phyloP scores from a whole-genome alignment of 768 basidiomycete species.

The Panaeolus papilionaceus region DNA sequence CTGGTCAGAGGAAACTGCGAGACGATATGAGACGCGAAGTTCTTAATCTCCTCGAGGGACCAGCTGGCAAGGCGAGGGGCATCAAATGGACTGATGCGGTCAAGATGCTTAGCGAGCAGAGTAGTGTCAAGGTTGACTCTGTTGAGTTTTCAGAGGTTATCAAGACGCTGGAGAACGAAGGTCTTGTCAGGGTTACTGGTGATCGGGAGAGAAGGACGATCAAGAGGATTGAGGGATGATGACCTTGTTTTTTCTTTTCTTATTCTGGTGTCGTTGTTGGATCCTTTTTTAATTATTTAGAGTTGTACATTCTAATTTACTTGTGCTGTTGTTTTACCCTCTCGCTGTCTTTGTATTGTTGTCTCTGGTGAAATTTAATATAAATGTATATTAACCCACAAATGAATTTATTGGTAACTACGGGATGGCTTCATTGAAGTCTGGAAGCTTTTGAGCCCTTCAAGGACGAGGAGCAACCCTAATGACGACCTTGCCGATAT shows the following conservation, averaged over 20 bases:
- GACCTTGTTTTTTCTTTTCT: neutral
- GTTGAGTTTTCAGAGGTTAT: slow-evolving; percentile 86
- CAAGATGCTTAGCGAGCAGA: slow-evolving; percentile 81
- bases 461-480: slow-evolving; percentile 36
- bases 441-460: too few species aligned
- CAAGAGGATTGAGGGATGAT: slow-evolving; percentile 57
- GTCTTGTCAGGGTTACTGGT: slow-evolving; percentile 83
- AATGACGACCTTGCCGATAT: slow-evolving; percentile 69
- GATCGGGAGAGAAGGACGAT: slow-evolving; percentile 88
- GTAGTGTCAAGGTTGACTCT: slow-evolving; percentile 78
- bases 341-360: slow-evolving; percentile 14
- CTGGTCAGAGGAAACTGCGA: slow-evolving; percentile 82
- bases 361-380: slow-evolving; percentile 13
- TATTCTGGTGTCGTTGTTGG: neutral
- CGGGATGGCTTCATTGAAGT: too few species aligned
- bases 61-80: slow-evolving; percentile 57
- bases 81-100: slow-evolving; percentile 86
- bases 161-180: slow-evolving; percentile 83
- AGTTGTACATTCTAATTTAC: neutral
- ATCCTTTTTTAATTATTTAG: neutral
- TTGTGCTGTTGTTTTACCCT: slow-evolving; percentile 8
- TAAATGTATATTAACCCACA: slow-evolving; percentile 1
- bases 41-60: slow-evolving; percentile 63
- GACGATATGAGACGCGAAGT: slow-evolving; percentile 93
- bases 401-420: neutral